Percentiles rank a stretch among this genome's conserved stretches.
Evolutionary conservation across 257 asterid genomes (phyloP).

Genomic region (Solanum appendiculatum): DNA sequence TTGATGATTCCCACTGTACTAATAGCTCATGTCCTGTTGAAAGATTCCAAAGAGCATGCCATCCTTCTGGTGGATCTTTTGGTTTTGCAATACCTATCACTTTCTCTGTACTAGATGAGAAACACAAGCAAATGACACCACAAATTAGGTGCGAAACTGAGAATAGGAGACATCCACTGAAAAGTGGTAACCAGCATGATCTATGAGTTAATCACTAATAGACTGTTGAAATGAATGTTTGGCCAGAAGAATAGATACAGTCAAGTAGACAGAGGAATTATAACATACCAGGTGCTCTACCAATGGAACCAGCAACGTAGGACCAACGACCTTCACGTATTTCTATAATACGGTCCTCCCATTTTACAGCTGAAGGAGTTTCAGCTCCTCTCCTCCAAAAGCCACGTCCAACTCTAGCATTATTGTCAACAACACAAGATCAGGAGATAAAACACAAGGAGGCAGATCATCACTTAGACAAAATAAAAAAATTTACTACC

Average conservation of each 20-base stretch:
- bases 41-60: conserved; percentile 73
- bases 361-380: conserved; percentile 61
- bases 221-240: not conserved
- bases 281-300: conserved; percentile 78
- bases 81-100: conserved; percentile 86
- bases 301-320: conserved; percentile 71
- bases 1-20: conserved; percentile 34
- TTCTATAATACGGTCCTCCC: conserved; percentile 78
- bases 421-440: not conserved
- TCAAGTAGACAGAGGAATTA: not conserved
- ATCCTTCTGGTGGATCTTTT: conserved; percentile 58
- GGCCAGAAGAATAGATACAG: not conserved
- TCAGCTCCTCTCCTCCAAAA: conserved; percentile 92
- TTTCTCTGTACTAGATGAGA: conserved; percentile 81
- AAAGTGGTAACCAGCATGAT: not conserved
- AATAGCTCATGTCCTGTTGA: conserved; percentile 54
- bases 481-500: conserved; percentile 24
- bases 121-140: conserved; percentile 8
- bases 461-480: not conserved
- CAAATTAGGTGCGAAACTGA: conserved; percentile 2
- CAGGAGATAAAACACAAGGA: not conserved
- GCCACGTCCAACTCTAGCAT: conserved; percentile 68
- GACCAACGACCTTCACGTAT: conserved; percentile 89
- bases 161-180: not conserved
- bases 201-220: not conserved